Conservation (phyloP, 2,329 filamentous ascomycete species). For the Zopfia rhizophila region DNA sequence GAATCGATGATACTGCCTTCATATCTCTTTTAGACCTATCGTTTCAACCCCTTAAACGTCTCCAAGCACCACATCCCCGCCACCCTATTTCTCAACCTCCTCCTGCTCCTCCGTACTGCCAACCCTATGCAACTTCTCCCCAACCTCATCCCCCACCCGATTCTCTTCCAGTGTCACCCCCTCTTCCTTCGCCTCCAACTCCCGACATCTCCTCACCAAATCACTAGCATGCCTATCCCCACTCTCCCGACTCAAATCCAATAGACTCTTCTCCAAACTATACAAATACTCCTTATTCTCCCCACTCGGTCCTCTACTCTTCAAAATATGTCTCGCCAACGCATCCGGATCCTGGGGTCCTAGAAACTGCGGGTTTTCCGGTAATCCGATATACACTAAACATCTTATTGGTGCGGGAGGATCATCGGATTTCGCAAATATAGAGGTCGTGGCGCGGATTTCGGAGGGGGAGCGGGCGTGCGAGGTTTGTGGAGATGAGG, state of each 20-base stretch:
- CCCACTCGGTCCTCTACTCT: conserved; percentile 83
- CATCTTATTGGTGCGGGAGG: conserved; percentile 53
- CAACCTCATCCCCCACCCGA: conserved; percentile 7
- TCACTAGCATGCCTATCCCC: conserved; percentile 87
- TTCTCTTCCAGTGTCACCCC: conserved; percentile 11
- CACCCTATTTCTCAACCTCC: conserved; percentile 62
- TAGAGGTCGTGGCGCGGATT: conserved; percentile 49
- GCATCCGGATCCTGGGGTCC: conserved; percentile 81
- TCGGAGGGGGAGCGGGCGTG: conserved; percentile 1
- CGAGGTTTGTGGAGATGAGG: background rate
- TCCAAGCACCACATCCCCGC: too few species aligned
- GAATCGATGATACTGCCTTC: too few species aligned
- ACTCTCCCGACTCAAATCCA: conserved; percentile 77
- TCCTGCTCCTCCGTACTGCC: conserved; percentile 68
- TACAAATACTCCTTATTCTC: conserved; percentile 91
- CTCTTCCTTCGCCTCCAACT: conserved; percentile 62
- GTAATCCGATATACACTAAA: conserved; percentile 94
- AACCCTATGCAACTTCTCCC: conserved; percentile 51
- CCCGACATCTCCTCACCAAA: conserved; percentile 76
- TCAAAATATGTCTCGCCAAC: conserved; percentile 83
- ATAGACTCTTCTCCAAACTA: conserved; percentile 78
- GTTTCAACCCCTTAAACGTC: too few species aligned
- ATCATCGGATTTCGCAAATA: conserved; percentile 17
- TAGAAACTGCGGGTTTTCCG: conserved; percentile 91
- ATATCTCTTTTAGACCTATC: too few species aligned